Conservation (phyloP, 495 filamentous ascomycete genomes). For the Aspergillus panamensis region DNA sequence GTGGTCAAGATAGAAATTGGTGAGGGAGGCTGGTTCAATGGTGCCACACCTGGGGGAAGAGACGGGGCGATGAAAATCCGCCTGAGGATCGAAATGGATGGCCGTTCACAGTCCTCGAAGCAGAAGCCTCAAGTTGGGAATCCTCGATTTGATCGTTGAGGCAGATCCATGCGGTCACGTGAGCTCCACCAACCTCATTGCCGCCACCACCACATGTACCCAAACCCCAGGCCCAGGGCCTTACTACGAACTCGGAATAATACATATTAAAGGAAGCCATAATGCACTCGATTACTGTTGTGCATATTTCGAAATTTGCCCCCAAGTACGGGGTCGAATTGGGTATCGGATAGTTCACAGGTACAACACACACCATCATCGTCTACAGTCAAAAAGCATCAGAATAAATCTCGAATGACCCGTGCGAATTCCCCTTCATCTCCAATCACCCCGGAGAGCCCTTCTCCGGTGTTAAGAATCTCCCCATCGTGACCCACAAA, state of each 20-base stretch:
- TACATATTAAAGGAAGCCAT: too few species aligned
- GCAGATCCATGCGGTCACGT: background rate
- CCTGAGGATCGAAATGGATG: background rate
- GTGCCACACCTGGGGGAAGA: background rate
- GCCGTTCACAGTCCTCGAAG: background rate
- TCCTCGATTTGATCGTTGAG: background rate
- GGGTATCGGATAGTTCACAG: background rate
- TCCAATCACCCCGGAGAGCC: constrained; percentile 50
- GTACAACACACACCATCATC: background rate
- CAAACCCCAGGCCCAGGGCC: too few species aligned
- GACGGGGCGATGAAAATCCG: background rate
- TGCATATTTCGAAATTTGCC: background rate
- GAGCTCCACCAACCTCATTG: background rate
- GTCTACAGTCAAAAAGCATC: constrained; percentile 14
- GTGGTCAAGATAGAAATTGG: constrained; percentile 21
- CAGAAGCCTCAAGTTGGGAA: background rate
- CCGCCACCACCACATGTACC: background rate
- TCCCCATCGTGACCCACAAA: constrained; percentile 44
- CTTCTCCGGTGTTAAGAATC: constrained; percentile 45
- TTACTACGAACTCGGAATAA: too few species aligned
- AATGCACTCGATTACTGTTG: background rate
- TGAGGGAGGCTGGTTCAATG: background rate
- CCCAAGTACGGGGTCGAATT: background rate
- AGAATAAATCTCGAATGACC: constrained; percentile 66
- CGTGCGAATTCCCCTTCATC: constrained; percentile 62